Percentiles rank a stretch among this genome's conserved stretches.
Conservation (phyloP, 2,329 filamentous ascomycete genomes). For the Calonectria ilicicola region DNA sequence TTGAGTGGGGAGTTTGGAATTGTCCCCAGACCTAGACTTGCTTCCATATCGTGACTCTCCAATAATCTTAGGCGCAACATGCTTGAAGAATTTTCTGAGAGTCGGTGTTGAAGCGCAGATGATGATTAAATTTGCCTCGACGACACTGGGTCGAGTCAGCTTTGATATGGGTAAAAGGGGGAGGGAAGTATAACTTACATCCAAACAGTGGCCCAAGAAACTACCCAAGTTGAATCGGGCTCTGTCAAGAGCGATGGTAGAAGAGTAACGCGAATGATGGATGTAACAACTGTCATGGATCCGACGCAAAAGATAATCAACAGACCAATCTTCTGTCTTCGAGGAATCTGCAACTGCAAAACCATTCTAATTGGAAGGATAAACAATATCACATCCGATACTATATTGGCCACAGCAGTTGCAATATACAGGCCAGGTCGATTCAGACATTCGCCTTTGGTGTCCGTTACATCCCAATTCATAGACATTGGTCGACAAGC, state of each 20-base stretch:
- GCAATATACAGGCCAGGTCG: conserved; percentile 61
- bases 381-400: conserved; percentile 61
- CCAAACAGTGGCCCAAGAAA: conserved; percentile 44
- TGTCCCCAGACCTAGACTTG: conserved; percentile 30
- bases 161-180: neutral
- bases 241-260: conserved; percentile 42
- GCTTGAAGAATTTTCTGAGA: conserved; percentile 53
- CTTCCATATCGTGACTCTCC: conserved; percentile 41
- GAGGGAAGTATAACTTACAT: conserved; percentile 35
- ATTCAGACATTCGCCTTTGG: conserved; percentile 55
- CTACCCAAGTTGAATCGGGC: conserved; percentile 45
- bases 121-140: conserved; percentile 55
- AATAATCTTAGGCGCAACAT: conserved; percentile 50
- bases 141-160: conserved; percentile 18
- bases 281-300: conserved; percentile 49
- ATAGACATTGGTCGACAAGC: conserved; percentile 49
- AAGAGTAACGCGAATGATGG: conserved; percentile 44
- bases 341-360: conserved; percentile 57
- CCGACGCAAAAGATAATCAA: conserved; percentile 59
- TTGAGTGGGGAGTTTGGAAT: conserved; percentile 25
- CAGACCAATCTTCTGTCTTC: conserved; percentile 59
- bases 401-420: conserved; percentile 60
- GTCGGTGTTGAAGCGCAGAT: conserved; percentile 56
- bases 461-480: conserved; percentile 46
- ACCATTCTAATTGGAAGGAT: conserved; percentile 60